Evolutionary conservation across 805 yeast species (phyloP).

Genomic region (Cyberlindnera veronae): DNA sequence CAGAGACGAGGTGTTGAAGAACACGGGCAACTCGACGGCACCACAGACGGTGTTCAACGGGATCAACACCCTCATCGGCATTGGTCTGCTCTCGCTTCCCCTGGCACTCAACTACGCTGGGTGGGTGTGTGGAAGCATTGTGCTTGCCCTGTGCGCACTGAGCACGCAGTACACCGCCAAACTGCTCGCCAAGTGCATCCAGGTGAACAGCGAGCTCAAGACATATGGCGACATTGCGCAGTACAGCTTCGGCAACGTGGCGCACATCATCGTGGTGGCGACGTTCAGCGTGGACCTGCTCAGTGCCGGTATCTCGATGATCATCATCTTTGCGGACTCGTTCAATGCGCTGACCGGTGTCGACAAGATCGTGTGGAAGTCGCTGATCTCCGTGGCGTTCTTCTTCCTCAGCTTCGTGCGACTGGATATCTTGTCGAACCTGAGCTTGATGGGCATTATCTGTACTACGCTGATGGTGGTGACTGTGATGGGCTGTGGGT

Average conservation of each 20-base stretch:
- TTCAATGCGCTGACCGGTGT: slow-evolving; percentile 46
- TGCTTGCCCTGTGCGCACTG: slow-evolving; percentile 43
- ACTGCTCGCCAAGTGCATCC: slow-evolving; percentile 47
- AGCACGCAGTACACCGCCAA: slow-evolving; percentile 52
- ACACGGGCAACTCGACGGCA: slow-evolving; percentile 50
- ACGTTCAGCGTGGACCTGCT: slow-evolving; percentile 53
- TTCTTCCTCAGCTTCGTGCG: slow-evolving; percentile 53
- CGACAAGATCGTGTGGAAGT: slow-evolving; percentile 39
- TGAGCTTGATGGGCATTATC: slow-evolving; percentile 54
- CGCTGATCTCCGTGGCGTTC: slow-evolving; percentile 35
- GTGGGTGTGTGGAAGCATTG: slow-evolving; percentile 49
- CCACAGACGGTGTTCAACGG: slow-evolving; percentile 78
- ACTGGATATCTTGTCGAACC: slow-evolving; percentile 48
- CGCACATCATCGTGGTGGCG: slow-evolving; percentile 42
- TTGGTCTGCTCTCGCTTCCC: slow-evolving; percentile 73
- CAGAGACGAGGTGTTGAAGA: slow-evolving; percentile 12
- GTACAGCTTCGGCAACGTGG: slow-evolving; percentile 42
- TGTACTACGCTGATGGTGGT: slow-evolving; percentile 50
- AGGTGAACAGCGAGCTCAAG: slow-evolving; percentile 35
- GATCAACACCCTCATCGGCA: slow-evolving; percentile 71
- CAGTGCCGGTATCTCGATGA: slow-evolving; percentile 60
- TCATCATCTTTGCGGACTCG: slow-evolving; percentile 59
- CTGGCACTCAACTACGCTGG: slow-evolving; percentile 67
- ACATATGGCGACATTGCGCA: slow-evolving; percentile 62
- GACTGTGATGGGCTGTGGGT: slow-evolving; percentile 47